Conservation (phyloP, 805 yeast genomes). For the Saccharomycopsis guyanensis region DNA sequence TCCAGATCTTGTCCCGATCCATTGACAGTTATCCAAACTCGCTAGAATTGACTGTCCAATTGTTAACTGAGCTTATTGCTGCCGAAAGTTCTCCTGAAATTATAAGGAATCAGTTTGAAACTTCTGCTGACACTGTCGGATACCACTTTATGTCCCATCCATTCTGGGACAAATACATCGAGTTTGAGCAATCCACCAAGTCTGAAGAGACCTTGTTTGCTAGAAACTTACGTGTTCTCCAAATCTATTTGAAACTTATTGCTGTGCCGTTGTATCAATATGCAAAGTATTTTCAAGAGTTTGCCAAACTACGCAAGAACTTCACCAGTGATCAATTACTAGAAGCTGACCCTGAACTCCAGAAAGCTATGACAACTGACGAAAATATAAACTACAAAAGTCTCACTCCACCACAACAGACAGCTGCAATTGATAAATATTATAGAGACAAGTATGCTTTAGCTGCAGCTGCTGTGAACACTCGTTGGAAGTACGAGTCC, state of each 20-base stretch:
- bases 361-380: slow-evolving; percentile 25
- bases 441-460: slow-evolving; percentile 35
- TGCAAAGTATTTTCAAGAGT: slow-evolving; percentile 60
- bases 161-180: slow-evolving; percentile 75
- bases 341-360: slow-evolving; percentile 22
- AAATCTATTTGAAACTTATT: slow-evolving; percentile 39
- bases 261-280: slow-evolving; percentile 78
- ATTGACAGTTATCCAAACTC: slow-evolving; percentile 48
- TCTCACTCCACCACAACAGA: slow-evolving; percentile 32
- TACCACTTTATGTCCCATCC: slow-evolving; percentile 67
- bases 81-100: slow-evolving; percentile 27
- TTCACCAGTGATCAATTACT: slow-evolving; percentile 19
- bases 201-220: slow-evolving; percentile 22
- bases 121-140: slow-evolving; percentile 50
- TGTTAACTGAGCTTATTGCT: slow-evolving; percentile 43
- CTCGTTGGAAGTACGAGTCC: slow-evolving; percentile 69
- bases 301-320: slow-evolving; percentile 27
- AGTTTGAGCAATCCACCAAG: slow-evolving; percentile 39
- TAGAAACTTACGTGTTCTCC: slow-evolving; percentile 31
- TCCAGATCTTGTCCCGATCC: slow-evolving; percentile 36
- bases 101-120: slow-evolving; percentile 38
- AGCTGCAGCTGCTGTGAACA: slow-evolving; percentile 46
- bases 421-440: slow-evolving; percentile 36
- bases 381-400: slow-evolving; percentile 22
- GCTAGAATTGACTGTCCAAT: slow-evolving; percentile 64